phyloP scores from a whole-genome alignment of 306 rosid genomes.

The Castanea mollissima region DNA sequence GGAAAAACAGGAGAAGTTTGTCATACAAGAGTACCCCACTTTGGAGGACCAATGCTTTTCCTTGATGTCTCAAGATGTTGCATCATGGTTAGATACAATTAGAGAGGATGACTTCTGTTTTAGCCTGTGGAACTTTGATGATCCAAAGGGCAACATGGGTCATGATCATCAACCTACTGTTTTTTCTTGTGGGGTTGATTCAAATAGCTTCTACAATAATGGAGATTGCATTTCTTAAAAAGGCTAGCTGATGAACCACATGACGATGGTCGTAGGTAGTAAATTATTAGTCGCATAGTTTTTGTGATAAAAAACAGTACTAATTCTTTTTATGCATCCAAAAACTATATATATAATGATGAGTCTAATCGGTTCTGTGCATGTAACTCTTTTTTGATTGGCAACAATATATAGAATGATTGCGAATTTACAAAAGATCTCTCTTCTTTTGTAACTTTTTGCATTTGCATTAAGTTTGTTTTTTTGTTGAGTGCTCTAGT shows the following conservation, averaged over 20 bases:
- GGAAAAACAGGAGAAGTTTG: background rate
- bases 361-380: background rate
- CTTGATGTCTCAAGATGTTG: constrained; percentile 20
- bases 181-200: background rate
- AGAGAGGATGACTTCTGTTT: constrained; percentile 31
- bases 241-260: background rate
- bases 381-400: background rate
- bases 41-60: constrained; percentile 19
- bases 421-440: background rate
- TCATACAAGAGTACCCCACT: background rate
- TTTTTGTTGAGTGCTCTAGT: background rate
- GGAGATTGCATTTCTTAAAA: background rate
- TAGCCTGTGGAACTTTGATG: constrained; percentile 51
- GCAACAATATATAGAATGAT: background rate
- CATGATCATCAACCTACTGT: constrained; percentile 2
- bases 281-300: background rate
- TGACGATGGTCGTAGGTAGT: background rate
- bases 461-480: background rate
- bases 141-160: background rate
- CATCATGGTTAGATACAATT: constrained; percentile 25
- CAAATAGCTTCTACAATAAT: background rate
- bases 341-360: background rate
- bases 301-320: background rate
- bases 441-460: background rate
- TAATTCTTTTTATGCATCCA: background rate